Evolutionary conservation across 1,139 yeast genomes (phyloP).

Genomic region (Meyerozyma elateridarum): DNA sequence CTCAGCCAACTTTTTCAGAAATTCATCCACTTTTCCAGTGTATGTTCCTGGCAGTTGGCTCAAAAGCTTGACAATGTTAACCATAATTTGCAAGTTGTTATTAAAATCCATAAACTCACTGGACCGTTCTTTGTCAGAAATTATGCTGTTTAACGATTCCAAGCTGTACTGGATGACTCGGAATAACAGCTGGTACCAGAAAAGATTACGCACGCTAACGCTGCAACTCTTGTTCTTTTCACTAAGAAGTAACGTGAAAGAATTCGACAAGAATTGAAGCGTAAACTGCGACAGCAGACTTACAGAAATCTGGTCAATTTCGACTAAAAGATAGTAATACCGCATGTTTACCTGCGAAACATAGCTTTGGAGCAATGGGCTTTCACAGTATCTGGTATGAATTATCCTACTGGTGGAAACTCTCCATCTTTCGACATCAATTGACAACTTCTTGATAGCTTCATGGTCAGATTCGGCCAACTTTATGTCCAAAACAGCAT

Average conservation of each 20-base stretch:
- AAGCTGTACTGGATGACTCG: slow-evolving; percentile 11
- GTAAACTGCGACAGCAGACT: slow-evolving; percentile 39
- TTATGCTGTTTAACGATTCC: slow-evolving; percentile 4
- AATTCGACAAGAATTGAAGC: slow-evolving; percentile 38
- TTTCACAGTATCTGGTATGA: slow-evolving; percentile 21
- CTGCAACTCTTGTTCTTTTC: slow-evolving; percentile 11
- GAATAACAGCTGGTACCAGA: slow-evolving; percentile 8
- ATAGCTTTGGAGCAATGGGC: slow-evolving; percentile 27
- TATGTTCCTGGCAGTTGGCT: slow-evolving; percentile 4
- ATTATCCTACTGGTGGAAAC: slow-evolving; percentile 24
- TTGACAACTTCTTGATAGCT: slow-evolving; percentile 18
- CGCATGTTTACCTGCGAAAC: slow-evolving; percentile 32
- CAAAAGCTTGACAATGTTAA: slow-evolving; percentile 19
- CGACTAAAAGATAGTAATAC: slow-evolving; percentile 37
- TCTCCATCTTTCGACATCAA: slow-evolving; percentile 36
- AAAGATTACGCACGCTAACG: slow-evolving; percentile 9
- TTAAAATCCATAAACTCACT: slow-evolving; percentile 18
- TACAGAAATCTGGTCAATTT: slow-evolving; percentile 36
- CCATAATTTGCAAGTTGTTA: slow-evolving; percentile 19
- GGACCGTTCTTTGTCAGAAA: background rate
- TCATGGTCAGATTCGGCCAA: slow-evolving; percentile 10
- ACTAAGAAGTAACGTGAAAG: slow-evolving; percentile 33
- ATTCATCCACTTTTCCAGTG: slow-evolving; percentile 7
- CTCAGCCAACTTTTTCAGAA: slow-evolving; percentile 7
- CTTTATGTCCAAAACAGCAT: slow-evolving; percentile 17